Evolutionary conservation across 2,329 filamentous ascomycete genomes (phyloP).

Genomic region (Hymenoscyphus occultus): DNA sequence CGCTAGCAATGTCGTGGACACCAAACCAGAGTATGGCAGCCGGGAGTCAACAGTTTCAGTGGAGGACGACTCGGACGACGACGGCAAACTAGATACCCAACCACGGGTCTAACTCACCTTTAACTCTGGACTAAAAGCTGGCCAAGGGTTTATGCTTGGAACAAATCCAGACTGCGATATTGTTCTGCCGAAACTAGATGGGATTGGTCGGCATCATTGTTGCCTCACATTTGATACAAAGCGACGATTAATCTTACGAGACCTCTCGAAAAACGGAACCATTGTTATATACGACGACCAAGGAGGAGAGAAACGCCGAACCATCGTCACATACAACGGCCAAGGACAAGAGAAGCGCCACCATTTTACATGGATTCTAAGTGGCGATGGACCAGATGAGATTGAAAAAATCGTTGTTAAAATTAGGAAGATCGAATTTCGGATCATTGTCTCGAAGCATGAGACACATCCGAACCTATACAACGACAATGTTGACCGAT

Average conservation of each 20-base stretch:
- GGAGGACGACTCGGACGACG: no score
- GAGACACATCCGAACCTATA: slow-evolving; percentile 13
- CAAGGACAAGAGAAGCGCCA: not conserved
- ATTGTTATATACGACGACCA: no score
- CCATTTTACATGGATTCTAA: slow-evolving; percentile 3
- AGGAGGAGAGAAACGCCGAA: no score
- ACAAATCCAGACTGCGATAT: slow-evolving; percentile 13
- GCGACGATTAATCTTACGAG: slow-evolving; percentile 19
- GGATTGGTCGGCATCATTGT: slow-evolving; percentile 14
- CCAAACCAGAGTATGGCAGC: no score
- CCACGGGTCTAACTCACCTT: slow-evolving; percentile 8
- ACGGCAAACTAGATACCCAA: not conserved
- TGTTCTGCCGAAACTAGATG: slow-evolving; percentile 10
- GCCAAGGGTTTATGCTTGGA: slow-evolving; percentile 6
- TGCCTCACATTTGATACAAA: slow-evolving; percentile 14
- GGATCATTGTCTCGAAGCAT: slow-evolving; percentile 13
- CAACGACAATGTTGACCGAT: slow-evolving; percentile 16
- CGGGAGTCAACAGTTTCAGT: no score
- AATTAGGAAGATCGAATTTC: slow-evolving; percentile 13
- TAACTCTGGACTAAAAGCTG: slow-evolving; percentile 2
- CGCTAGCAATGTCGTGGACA: no score
- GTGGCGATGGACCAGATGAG: not conserved
- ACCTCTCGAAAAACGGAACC: slow-evolving; percentile 11
- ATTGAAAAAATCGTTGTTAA: slow-evolving; percentile 6
- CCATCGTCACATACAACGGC: slow-evolving; percentile 18